Evolutionary conservation across 495 filamentous ascomycete genomes (phyloP).

Genomic region (Tuber magnatum): DNA sequence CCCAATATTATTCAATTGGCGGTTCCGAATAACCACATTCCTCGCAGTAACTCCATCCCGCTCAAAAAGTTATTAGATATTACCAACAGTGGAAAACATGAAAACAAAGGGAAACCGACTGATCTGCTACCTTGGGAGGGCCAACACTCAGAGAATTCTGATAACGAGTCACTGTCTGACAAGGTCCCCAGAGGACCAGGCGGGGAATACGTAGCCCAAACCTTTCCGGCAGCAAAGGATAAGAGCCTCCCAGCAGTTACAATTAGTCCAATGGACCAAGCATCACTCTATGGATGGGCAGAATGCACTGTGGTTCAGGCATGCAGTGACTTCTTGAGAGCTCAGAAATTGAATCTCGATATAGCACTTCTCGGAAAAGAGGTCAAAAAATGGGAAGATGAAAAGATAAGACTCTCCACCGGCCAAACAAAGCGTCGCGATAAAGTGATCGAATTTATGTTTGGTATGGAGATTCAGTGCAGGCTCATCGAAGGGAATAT

Average conservation of each 20-base stretch:
- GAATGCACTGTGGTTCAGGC: slow-evolving; percentile 31
- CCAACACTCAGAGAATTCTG: not conserved
- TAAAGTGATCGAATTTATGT: slow-evolving; percentile 34
- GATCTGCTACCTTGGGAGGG: slow-evolving; percentile 16
- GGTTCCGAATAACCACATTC: slow-evolving; percentile 7
- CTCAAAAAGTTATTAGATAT: not conserved
- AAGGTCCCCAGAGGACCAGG: not conserved
- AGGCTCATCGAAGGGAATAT: slow-evolving; percentile 26
- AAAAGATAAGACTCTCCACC: slow-evolving; percentile 22
- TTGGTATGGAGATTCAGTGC: slow-evolving; percentile 31
- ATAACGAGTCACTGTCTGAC: not conserved
- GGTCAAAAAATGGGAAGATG: slow-evolving; percentile 26
- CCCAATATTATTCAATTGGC: slow-evolving; percentile 16
- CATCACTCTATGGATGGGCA: slow-evolving; percentile 25
- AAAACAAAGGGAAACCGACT: not conserved
- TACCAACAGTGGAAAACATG: not conserved
- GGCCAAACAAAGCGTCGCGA: slow-evolving; percentile 20
- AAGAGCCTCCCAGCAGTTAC: slow-evolving; percentile 21
- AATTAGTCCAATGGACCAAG: slow-evolving; percentile 25
- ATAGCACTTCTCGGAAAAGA: slow-evolving; percentile 21
- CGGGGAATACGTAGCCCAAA: not conserved
- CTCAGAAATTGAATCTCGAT: slow-evolving; percentile 16
- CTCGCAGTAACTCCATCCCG: not conserved
- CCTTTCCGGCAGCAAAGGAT: not conserved
- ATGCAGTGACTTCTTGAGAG: slow-evolving; percentile 26